A percentile compares a stretch with the other conserved stretches of the same genome.
These are phyloP conservation scores for Pholiota conissans DNA, from an alignment of 768 basidiomycete genomes.

Conservation along the genomic window DNA sequence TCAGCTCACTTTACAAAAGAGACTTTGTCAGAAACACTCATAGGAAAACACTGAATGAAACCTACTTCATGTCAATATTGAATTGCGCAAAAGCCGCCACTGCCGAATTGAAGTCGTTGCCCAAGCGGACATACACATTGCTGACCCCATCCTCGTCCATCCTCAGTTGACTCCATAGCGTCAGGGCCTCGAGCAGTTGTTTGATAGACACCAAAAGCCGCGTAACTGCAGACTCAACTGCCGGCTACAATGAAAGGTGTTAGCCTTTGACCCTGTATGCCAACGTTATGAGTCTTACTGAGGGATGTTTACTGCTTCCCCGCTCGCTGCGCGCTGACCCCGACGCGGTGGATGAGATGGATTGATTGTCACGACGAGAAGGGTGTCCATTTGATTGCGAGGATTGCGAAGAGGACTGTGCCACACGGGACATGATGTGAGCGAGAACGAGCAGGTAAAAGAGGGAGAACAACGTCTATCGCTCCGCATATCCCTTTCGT, in stretches of 20 bases:
- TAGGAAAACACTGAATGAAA: conserved; percentile 19
- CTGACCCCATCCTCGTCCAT: conserved; percentile 83
- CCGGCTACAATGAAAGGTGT: conserved; percentile 45
- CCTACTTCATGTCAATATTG: conserved; percentile 90
- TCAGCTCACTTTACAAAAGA: conserved; percentile 66
- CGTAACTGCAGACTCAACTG: conserved; percentile 90
- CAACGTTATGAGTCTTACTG: conserved; percentile 27
- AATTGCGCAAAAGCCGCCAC: conserved; percentile 85
- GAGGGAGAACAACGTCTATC: background rate
- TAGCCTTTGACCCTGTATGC: background rate
- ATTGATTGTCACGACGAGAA: conserved; percentile 54
- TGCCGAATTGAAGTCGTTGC: conserved; percentile 96
- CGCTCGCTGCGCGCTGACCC: conserved; percentile 43
- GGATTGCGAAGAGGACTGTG: conserved; percentile 22
- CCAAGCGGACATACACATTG: conserved; percentile 94
- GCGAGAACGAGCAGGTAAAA: conserved; percentile 4
- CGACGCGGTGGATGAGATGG: conserved; percentile 49
- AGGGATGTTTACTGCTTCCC: conserved; percentile 33
- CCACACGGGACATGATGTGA: conserved; percentile 27
- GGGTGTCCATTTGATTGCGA: conserved; percentile 34
- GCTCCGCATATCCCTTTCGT: background rate
- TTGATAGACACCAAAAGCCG: conserved; percentile 93
- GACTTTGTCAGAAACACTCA: background rate
- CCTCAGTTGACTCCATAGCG: conserved; percentile 75
- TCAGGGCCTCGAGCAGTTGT: conserved; percentile 87